Base-by-base conservation (phyloP, 768 basidiomycete species). In the Tricholoma terreum region DNA sequence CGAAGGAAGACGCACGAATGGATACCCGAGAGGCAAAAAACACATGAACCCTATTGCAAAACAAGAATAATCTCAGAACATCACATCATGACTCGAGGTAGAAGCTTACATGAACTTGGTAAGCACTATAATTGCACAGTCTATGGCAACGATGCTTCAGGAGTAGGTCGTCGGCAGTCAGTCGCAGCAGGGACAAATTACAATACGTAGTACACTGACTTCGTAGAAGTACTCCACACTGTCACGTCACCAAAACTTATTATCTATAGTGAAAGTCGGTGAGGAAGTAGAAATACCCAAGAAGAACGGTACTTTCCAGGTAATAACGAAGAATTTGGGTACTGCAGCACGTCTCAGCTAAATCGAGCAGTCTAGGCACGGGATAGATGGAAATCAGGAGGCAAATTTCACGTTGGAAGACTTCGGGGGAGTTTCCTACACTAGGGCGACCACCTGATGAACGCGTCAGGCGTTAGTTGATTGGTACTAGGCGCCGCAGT, bases 91-190 rank as follows among this genome's bases (percentile, higher is more conserved):
- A n/a, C n/a, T n/a, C n/a, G n/a, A n/a, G n/a, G n/a, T 12, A 1
- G 1, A 8, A 11, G 19, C 58, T 14, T 22, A 62, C 61, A 59
- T 21, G 35, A 57, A 57, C 17, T 59, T 50, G 7, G 33, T 55
- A 0, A n/a, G 3, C 6, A 30, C 36, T 2, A 56, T 57, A 1
- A 62, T 34, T 5, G 33, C 22, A 27, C 56, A 45, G 19, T 61
- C 54, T 7, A 34, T 38, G 4, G 36, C 35, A 21, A 61, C 22
- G 9, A 45, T 9, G 17, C 60, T 61, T 11, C 31, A 48, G 10
- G 17, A 50, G 10, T 19, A 9, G 15, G n/a, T 22, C 46, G 24
- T 15, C 34, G n/a, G n/a, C n/a, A n/a, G n/a, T n/a, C n/a, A n/a
- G n/a, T n/a, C n/a, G n/a, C n/a, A n/a, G n/a, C n/a, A n/a, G n/a